A percentile compares a stretch with the other conserved stretches of the same genome.
Conservation (phyloP, 2,329 filamentous ascomycete species). For the Mollisiaceae sp. region DNA sequence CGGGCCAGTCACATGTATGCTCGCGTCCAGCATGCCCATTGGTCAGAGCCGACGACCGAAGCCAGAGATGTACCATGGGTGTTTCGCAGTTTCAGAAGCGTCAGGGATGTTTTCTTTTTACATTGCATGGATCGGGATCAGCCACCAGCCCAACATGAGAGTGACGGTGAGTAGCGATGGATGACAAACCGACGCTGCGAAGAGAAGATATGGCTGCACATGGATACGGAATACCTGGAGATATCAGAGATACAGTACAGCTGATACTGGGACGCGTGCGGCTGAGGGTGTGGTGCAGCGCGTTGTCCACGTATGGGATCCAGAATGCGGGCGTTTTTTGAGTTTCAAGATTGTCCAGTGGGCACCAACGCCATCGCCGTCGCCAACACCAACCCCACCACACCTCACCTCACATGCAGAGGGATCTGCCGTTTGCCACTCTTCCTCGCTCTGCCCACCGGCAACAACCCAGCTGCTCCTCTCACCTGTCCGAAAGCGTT, state of each 20-base stretch:
- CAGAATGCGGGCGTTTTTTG: neutral
- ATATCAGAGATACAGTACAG: neutral
- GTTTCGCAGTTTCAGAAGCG: neutral
- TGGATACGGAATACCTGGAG: neutral
- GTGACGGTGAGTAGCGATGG: neutral
- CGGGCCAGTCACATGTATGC: neutral
- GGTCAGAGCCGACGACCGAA: neutral
- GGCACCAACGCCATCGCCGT: neutral
- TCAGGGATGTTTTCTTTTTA: neutral
- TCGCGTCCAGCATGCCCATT: neutral
- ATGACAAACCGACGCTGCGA: neutral
- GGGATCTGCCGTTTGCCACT: neutral
- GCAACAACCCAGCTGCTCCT: neutral
- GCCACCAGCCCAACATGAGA: neutral
- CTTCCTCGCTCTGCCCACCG: too few relatives aligned
- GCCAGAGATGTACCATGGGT: neutral
- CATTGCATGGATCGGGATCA: conserved; percentile 1
- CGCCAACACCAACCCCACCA: neutral
- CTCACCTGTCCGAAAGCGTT: neutral
- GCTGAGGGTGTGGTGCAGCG: conserved; percentile 5
- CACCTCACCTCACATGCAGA: neutral
- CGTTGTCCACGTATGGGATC: conserved; percentile 3
- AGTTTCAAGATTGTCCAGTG: neutral
- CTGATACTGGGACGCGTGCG: neutral
- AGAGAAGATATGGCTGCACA: neutral